These are phyloP conservation scores for Komagataella populi DNA, from an alignment of 805 yeast species.

Conservation along the genomic window DNA sequence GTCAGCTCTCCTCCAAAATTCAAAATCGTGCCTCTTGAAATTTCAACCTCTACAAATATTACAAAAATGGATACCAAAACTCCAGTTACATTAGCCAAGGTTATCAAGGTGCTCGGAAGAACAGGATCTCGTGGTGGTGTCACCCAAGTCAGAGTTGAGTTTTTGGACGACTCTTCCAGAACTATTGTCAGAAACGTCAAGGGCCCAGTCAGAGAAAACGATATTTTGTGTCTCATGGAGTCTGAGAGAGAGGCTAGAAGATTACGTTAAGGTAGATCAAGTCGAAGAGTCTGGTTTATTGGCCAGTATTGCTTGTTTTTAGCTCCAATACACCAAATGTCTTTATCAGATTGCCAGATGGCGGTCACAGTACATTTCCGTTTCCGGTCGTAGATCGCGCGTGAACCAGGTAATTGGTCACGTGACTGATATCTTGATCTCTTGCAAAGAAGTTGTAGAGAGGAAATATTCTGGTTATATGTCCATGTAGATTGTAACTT, in stretches of 20 bases:
- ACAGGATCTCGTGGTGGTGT: slow-evolving; percentile 25
- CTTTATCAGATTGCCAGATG: neutral
- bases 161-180: slow-evolving; percentile 32
- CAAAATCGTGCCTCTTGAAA: neutral
- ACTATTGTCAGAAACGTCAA: slow-evolving; percentile 36
- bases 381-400: neutral
- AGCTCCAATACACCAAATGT: neutral
- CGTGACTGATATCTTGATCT: neutral
- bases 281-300: neutral
- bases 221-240: slow-evolving; percentile 21
- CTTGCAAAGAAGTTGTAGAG: neutral
- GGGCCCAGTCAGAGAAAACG: slow-evolving; percentile 36
- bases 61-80: slow-evolving; percentile 15
- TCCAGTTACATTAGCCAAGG: slow-evolving; percentile 20
- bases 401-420: neutral
- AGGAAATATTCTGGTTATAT: neutral
- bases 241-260: slow-evolving; percentile 21
- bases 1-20: neutral
- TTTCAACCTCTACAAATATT: neutral
- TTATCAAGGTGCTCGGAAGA: slow-evolving; percentile 20
- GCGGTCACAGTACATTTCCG: neutral
- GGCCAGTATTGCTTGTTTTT: neutral
- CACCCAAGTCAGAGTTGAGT: slow-evolving; percentile 36
- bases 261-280: slow-evolving; percentile 13
- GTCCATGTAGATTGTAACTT: too few relatives aligned